Percentiles rank a stretch among this genome's conserved stretches.
These are phyloP conservation scores for Macrotyloma uniflorum DNA, from an alignment of 306 rosid genomes.

Conservation along the genomic window DNA sequence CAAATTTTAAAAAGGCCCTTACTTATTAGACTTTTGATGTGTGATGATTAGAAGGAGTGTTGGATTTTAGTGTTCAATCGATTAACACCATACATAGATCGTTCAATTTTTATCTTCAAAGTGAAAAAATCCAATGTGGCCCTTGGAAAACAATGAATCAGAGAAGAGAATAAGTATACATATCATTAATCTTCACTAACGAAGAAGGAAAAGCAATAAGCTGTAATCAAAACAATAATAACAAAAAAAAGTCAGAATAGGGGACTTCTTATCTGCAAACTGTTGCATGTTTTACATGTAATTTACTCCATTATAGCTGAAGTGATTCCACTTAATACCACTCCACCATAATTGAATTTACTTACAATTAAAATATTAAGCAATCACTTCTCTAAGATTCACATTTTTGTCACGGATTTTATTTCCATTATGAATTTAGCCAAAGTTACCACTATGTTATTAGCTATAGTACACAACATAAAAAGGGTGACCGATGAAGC, in stretches of 20 bases:
- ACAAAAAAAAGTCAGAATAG: neutral
- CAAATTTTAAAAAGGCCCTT: slow-evolving; percentile 15
- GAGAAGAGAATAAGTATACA: slow-evolving; percentile 21
- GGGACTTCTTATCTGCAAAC: slow-evolving; percentile 12
- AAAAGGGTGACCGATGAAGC: neutral
- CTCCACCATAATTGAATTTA: slow-evolving; percentile 6
- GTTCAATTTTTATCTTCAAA: slow-evolving; percentile 24
- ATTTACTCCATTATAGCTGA: slow-evolving; percentile 10
- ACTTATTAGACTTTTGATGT: slow-evolving; percentile 9
- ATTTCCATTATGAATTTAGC: neutral
- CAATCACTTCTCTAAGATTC: neutral
- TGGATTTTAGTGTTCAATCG: slow-evolving; percentile 9
- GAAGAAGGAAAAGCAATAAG: slow-evolving; percentile 18
- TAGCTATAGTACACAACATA: neutral
- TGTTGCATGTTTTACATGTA: neutral
- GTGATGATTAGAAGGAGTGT: neutral
- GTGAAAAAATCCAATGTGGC: slow-evolving; percentile 22
- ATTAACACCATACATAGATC: slow-evolving; percentile 9
- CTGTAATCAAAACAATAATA: slow-evolving; percentile 10
- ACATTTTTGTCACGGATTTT: neutral
- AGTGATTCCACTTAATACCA: slow-evolving; percentile 21
- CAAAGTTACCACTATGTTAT: neutral
- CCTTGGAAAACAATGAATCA: slow-evolving; percentile 21
- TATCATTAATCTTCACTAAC: slow-evolving; percentile 37
- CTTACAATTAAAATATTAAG: neutral